Evolutionary conservation across 768 basidiomycete species (phyloP), one percentile per base, ranked within the genome.

Genomic region (Rhizopogon vesiculosus): DNA sequence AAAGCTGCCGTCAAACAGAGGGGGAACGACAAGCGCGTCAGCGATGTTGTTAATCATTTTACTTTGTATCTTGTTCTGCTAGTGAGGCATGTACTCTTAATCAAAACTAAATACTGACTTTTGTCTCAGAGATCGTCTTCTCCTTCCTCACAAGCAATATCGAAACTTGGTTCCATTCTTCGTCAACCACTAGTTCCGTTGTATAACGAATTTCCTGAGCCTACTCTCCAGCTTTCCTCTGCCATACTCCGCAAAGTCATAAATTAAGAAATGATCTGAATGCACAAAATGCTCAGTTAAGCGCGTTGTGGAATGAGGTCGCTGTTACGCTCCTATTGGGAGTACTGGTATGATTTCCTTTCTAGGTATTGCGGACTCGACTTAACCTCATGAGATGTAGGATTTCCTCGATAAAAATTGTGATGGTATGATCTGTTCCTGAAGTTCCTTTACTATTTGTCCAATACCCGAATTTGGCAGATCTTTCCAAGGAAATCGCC

Each of bases 281-380:
- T 43, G 13, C 45, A 10, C 52, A 52, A 33, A 61, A 71, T 44
- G 57, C 62, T 25, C 59, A 51, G 8, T 55, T 66, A 51, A 61
- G 63, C 42, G 56, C 48, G 5, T 55, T 64, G 3, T 85, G 84
- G 83, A 80, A 83, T 64, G 58, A 54, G 12, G 67, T 77, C 10
- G 74, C 78, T 35, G 61, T 74, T 29, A 71, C 76, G 9, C 56
- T 84, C n/a, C 61, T 86, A 19, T 80, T 83, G 4, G 83, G 84
- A 3, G 57, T 83, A 35, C 62, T 82, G 56, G 81, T 82, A 60
- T 60, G 74, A 59, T 28, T 16, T 41, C 38, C 12, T 12, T 49
- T 31, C 19, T 45, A 25, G 31, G 18, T n/a, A 25, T 48, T 3
- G 16, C 16, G 16, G 9, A 19, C 9, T 3, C 10, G 13, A 45